phyloP scores from a whole-genome alignment of 139 green algal genomes.

The Nannochloris sp. region DNA sequence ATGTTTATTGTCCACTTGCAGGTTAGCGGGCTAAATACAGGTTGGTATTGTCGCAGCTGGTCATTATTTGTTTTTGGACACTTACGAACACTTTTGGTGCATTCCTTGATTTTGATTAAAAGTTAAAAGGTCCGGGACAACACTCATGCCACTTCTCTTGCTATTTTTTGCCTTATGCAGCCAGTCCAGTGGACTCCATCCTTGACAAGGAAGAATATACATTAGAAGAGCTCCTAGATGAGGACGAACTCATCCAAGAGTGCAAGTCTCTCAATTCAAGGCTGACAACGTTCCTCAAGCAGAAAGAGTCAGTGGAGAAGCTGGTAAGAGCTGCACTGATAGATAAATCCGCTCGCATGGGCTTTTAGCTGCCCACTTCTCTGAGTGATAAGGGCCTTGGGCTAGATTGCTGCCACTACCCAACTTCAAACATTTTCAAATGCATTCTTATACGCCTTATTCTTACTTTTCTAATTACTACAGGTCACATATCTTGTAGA shows the following conservation, averaged over 20 bases:
- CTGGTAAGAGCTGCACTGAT: constrained; percentile 36
- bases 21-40: constrained; percentile 30
- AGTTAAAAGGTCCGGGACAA: not conserved
- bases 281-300: constrained; percentile 71
- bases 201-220: constrained; percentile 84
- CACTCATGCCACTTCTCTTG: not conserved
- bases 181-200: constrained; percentile 62
- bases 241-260: constrained; percentile 94
- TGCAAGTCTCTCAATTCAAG: constrained; percentile 82
- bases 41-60: no score
- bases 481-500: constrained; percentile 57
- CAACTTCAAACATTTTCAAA: not conserved
- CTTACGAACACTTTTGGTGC: not conserved
- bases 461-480: not conserved
- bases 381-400: not conserved
- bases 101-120: not conserved
- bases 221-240: constrained; percentile 88
- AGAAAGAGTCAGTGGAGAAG: constrained; percentile 62
- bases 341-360: not conserved
- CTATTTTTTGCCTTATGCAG: constrained; percentile 3
- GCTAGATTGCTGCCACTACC: not conserved
- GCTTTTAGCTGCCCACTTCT: not conserved
- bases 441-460: not conserved
- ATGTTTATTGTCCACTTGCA: constrained; percentile 12
- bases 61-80: not conserved